A percentile compares a stretch with the other conserved stretches of the same genome.
These are phyloP conservation scores for Penicillium daleae DNA, from an alignment of 495 filamentous ascomycete genomes.

Conservation along the genomic window DNA sequence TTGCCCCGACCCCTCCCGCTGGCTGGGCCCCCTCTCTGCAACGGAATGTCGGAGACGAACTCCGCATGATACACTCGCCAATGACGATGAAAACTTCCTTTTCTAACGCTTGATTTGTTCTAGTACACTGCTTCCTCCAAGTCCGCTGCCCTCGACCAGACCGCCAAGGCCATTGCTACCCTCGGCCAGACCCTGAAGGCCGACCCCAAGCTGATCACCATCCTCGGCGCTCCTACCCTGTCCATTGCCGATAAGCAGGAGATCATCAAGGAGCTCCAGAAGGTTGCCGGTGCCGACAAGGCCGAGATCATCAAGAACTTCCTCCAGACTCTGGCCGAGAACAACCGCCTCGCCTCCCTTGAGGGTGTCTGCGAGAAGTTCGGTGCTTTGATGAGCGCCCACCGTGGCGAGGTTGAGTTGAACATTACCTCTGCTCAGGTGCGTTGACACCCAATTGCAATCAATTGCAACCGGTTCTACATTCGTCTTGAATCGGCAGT, in stretches of 20 bases:
- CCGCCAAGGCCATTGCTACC: slow-evolving; percentile 70
- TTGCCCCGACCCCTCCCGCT: slow-evolving; percentile 24
- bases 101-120: neutral
- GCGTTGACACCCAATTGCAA: slow-evolving; percentile 30
- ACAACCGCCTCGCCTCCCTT: slow-evolving; percentile 88
- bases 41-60: slow-evolving; percentile 19
- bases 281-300: slow-evolving; percentile 72
- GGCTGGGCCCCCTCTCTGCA: slow-evolving; percentile 12
- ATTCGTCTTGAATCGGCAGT: neutral
- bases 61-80: slow-evolving; percentile 5
- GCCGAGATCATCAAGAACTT: slow-evolving; percentile 91
- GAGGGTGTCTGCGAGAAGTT: slow-evolving; percentile 88
- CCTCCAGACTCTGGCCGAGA: slow-evolving; percentile 83
- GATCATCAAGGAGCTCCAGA: slow-evolving; percentile 82
- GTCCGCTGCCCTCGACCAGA: slow-evolving; percentile 77
- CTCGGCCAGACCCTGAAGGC: slow-evolving; percentile 74
- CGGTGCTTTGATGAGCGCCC: slow-evolving; percentile 79
- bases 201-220: slow-evolving; percentile 74
- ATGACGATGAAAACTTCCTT: slow-evolving; percentile 10
- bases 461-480: neutral
- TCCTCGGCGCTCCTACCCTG: slow-evolving; percentile 82
- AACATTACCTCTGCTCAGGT: slow-evolving; percentile 88
- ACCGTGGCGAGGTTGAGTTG: slow-evolving; percentile 91
- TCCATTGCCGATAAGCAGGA: slow-evolving; percentile 74
- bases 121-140: slow-evolving; percentile 97